Conservation (phyloP, 345 rosid species). For the Boechera stricta region DNA sequence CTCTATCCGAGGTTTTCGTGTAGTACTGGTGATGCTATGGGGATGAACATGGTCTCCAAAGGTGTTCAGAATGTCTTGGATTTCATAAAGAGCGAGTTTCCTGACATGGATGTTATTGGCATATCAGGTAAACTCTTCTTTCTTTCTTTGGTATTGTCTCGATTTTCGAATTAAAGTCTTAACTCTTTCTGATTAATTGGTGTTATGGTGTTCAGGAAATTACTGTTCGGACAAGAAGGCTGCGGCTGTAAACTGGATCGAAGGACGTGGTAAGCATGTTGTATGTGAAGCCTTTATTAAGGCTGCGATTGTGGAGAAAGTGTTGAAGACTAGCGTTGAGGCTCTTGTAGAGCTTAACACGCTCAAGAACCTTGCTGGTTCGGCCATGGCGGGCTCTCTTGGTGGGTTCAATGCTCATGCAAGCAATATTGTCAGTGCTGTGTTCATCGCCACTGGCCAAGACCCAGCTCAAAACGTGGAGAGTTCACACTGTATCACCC, state of each 20-base stretch:
- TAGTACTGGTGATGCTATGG: slow-evolving; percentile 77
- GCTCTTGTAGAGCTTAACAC: slow-evolving; percentile 73
- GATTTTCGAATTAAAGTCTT: background rate
- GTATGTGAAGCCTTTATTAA: slow-evolving; percentile 70
- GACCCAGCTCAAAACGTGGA: slow-evolving; percentile 88
- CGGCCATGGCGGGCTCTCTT: slow-evolving; percentile 80
- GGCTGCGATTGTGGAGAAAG: slow-evolving; percentile 63
- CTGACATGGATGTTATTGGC: slow-evolving; percentile 67
- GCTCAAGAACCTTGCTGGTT: slow-evolving; percentile 77
- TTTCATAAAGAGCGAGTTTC: slow-evolving; percentile 49
- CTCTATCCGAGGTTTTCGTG: slow-evolving; percentile 59
- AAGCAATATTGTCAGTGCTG: slow-evolving; percentile 68
- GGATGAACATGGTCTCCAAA: slow-evolving; percentile 73
- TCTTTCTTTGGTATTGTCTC: background rate
- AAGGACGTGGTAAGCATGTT: slow-evolving; percentile 76
- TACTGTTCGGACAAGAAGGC: slow-evolving; percentile 78
- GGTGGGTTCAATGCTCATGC: slow-evolving; percentile 90
- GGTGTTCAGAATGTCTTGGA: slow-evolving; percentile 66
- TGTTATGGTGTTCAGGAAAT: slow-evolving; percentile 51
- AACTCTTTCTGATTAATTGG: background rate
- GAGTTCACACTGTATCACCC: slow-evolving; percentile 80
- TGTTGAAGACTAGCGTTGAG: slow-evolving; percentile 67
- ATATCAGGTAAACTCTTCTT: slow-evolving; percentile 51
- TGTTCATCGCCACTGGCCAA: slow-evolving; percentile 79
- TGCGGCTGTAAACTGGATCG: slow-evolving; percentile 76